These are phyloP conservation scores for Triadica sebifera DNA, from an alignment of 345 rosid genomes.

Conservation along the genomic window DNA sequence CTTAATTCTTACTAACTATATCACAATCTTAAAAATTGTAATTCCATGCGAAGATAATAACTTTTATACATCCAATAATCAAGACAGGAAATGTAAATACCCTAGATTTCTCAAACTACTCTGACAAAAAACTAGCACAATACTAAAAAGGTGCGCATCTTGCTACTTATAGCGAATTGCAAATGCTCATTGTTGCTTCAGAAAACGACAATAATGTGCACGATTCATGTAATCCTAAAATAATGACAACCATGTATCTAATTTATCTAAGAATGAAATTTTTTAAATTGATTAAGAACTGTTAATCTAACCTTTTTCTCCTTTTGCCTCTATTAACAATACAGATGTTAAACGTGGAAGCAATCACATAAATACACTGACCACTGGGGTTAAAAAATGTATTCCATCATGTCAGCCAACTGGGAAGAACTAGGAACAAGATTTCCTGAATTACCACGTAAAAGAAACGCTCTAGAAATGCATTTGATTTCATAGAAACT, in stretches of 20 bases:
- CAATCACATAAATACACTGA: neutral
- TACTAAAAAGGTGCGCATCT: no score
- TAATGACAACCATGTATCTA: neutral
- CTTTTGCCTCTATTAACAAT: neutral
- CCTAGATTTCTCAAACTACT: no score
- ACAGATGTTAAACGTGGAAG: neutral
- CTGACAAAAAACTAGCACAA: no score
- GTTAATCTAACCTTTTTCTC: neutral
- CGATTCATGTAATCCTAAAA: constrained; percentile 3
- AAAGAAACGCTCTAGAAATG: constrained; percentile 3
- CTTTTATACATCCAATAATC: neutral
- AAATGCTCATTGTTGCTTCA: neutral
- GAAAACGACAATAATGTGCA: constrained; percentile 13
- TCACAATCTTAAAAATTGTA: no score
- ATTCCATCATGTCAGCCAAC: neutral
- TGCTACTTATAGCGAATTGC: no score
- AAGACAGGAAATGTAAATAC: no score
- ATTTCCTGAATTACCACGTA: constrained; percentile 1
- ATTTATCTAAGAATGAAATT: neutral
- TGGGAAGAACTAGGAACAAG: neutral
- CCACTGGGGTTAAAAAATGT: neutral
- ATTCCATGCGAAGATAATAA: neutral
- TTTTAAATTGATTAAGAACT: constrained; percentile 2
- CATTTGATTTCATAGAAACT: constrained; percentile 7
- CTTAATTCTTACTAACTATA: no score